phyloP scores from a whole-genome alignment of 371 early-diverging fungal genomes.

The Mucor velutinosus region DNA sequence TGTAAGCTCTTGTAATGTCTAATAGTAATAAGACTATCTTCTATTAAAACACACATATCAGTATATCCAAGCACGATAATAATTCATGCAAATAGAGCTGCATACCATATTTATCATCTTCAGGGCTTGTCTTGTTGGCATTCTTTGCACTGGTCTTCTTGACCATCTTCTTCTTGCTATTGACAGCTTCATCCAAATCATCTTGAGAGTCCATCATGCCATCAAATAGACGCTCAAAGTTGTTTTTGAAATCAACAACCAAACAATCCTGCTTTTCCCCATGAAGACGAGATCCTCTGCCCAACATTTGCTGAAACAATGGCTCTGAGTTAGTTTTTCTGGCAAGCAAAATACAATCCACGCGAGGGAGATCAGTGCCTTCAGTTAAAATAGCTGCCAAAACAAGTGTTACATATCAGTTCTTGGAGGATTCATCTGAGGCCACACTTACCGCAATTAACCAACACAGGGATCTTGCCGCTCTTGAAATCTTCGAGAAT shows the following conservation, averaged over 20 bases:
- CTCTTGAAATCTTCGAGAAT: conserved; percentile 62
- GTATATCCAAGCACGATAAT: too few relatives aligned
- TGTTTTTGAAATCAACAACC: conserved; percentile 86
- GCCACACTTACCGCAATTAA: conserved; percentile 80
- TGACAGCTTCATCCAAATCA: not conserved
- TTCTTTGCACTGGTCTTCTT: not conserved
- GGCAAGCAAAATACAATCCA: conserved; percentile 89
- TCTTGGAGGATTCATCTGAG: too few relatives aligned
- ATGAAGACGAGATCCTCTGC: conserved; percentile 81
- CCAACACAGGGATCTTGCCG: conserved; percentile 73
- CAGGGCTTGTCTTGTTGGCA: not conserved
- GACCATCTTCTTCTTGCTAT: not conserved
- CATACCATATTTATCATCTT: not conserved
- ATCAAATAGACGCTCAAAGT: conserved; percentile 22
- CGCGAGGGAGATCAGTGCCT: conserved; percentile 87
- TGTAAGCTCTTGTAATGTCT: not conserved
- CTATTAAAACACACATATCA: not conserved
- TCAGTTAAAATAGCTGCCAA: conserved; percentile 70
- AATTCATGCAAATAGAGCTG: not conserved
- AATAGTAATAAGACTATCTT: not conserved
- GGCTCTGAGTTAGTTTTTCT: conserved; percentile 81
- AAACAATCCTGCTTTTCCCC: conserved; percentile 76
- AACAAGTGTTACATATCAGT: not conserved
- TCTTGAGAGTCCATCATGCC: not conserved
- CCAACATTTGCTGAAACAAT: conserved; percentile 94